Evolutionary conservation across 257 asterid species (phyloP).

Genomic region (Capsicum pubescens): DNA sequence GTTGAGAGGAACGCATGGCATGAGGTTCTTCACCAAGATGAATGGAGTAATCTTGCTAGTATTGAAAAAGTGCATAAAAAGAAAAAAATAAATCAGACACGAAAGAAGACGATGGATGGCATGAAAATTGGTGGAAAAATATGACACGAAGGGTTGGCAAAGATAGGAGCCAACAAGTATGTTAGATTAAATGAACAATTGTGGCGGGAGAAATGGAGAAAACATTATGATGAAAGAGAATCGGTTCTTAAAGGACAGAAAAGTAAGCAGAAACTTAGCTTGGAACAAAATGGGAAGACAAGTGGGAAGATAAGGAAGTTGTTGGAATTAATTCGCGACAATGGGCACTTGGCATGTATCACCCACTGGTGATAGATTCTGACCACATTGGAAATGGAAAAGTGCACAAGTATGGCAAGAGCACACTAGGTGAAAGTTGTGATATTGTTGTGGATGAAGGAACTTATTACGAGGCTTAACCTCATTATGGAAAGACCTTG

Average conservation of each 20-base stretch:
- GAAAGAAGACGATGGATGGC: slow-evolving; percentile 87
- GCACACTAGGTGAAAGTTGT: slow-evolving; percentile 96
- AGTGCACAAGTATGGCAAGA: slow-evolving; percentile 87
- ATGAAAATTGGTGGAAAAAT: slow-evolving; percentile 97
- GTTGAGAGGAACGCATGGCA: slow-evolving; percentile 95
- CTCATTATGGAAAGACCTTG: slow-evolving; percentile 97
- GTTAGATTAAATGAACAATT: slow-evolving; percentile 94
- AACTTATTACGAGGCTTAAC: slow-evolving; percentile 93
- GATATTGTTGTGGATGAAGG: slow-evolving; percentile 94
- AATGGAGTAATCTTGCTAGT: slow-evolving; percentile 97
- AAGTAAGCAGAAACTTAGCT: slow-evolving; percentile 98
- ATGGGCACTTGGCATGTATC: slow-evolving; percentile 97
- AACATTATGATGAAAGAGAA: slow-evolving; percentile 93
- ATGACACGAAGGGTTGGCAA: slow-evolving; percentile 95
- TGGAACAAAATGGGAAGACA: slow-evolving; percentile 99
- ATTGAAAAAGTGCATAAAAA: slow-evolving; percentile 97
- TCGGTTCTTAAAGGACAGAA: slow-evolving; percentile 97
- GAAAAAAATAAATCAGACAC: slow-evolving; percentile 94
- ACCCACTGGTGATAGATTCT: slow-evolving; percentile 51
- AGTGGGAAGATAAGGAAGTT: slow-evolving; percentile 95
- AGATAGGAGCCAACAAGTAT: slow-evolving; percentile 95
- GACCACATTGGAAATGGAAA: no score
- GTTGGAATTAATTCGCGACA: slow-evolving; percentile 93
- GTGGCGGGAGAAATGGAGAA: slow-evolving; percentile 99
- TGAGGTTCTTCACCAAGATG: slow-evolving; percentile 97